A percentile compares a stretch with the other conserved stretches of the same genome.
phyloP scores from a whole-genome alignment of 2,329 filamentous ascomycete genomes.

The Ceratocystis diversiconidia region DNA sequence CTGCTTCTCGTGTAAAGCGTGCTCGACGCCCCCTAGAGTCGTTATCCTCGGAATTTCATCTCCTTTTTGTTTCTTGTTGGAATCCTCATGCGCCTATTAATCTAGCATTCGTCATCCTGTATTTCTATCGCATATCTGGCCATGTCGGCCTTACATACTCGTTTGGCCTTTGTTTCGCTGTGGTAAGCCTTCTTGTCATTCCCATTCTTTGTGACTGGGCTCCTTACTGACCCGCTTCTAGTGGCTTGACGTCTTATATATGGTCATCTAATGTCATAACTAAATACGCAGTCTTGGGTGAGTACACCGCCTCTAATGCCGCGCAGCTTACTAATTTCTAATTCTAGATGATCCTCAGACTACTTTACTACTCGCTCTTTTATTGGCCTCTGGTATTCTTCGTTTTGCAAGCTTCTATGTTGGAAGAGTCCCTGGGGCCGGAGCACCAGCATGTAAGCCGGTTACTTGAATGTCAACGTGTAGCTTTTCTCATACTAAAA shows the following conservation, averaged over 20 bases:
- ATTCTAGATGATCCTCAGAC: slow-evolving; percentile 17
- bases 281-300: slow-evolving; percentile 18
- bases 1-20: background rate
- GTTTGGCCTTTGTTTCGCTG: slow-evolving; percentile 12
- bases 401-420: slow-evolving; percentile 19
- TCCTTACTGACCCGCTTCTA: background rate
- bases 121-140: background rate
- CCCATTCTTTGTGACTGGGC: background rate
- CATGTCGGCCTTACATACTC: slow-evolving; percentile 13
- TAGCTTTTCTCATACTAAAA: background rate
- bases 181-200: slow-evolving; percentile 3
- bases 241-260: slow-evolving; percentile 13
- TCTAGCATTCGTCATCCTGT: background rate
- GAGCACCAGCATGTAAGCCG: slow-evolving; percentile 20
- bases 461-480: background rate
- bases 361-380: slow-evolving; percentile 28
- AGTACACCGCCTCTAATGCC: background rate
- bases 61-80: background rate
- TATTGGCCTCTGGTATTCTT: slow-evolving; percentile 30
- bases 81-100: background rate
- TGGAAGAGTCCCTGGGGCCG: slow-evolving; percentile 21
- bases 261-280: slow-evolving; percentile 13
- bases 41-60: background rate
- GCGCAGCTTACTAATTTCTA: background rate
- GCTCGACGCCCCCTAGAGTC: background rate